Base-by-base conservation (phyloP, 2,329 filamentous ascomycete genomes). In the Ophiocordyceps camponoti-rufipedis region DNA sequence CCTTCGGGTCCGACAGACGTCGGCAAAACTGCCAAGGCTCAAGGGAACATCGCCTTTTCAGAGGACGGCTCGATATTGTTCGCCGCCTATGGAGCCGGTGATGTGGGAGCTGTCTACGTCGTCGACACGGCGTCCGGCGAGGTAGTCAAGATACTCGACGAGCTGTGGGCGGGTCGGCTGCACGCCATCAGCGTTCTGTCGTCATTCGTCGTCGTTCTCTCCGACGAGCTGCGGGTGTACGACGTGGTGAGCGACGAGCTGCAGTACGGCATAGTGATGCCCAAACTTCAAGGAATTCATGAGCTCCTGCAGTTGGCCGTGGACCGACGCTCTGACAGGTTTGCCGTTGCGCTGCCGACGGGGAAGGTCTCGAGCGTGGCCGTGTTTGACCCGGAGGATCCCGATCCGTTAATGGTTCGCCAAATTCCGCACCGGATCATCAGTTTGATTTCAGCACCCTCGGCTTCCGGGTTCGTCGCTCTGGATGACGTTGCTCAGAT, bases 21-120 rank as follows among this genome's bases (percentile, higher is more conserved):
- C 1, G 48, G 48, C n/a, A 42, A 31, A 39, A 51, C 47, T 59
- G 68, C 49, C 18, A 55, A 61, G 35, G 53, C 55, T n/a, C 73
- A 76, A 47, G 85, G 83, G 13, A 76, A 74, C 41, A 61, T 95
- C 39, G 70, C 79, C 23, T 94, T 85, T 58, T 94, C 87, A 0
- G 77, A 85, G 50, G 87, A 94, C 58, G 85, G 85, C 1, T 93
- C 86, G 12, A 75, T 84, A 2, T 66, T 94, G n/a, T 86, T 85
- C 44, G 78, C 79, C 43, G 78, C 76, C 5, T 74, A 70, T 51
- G 72, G 71, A 31, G 64, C 65, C 29, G 58, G 64, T 10, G 69
- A 75, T 43, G 66, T 73, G 5, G 78, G 79, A 5, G 67, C 79
- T 14, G 69, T 93, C 11, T 78, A 91, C 54, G 70, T 94, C 45